phyloP scores from a whole-genome alignment of 2,329 filamentous ascomycete species.

The Grosmannia penicillata region DNA sequence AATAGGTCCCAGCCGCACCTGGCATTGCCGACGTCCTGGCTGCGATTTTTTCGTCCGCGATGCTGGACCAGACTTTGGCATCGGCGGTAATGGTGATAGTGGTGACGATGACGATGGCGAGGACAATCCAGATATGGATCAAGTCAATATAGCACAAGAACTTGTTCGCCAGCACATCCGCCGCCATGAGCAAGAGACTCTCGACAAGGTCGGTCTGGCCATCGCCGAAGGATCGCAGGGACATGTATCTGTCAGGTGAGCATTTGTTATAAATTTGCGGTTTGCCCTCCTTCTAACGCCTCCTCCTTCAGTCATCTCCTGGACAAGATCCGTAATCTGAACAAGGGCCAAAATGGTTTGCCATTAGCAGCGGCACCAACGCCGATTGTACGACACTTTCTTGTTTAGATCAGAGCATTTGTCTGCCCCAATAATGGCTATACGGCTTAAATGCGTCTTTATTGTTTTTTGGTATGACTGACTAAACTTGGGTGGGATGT shows the following conservation, averaged over 20 bases:
- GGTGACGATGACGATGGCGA: neutral
- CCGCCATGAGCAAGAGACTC: slow-evolving; percentile 41
- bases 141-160: slow-evolving; percentile 35
- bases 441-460: neutral
- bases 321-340: slow-evolving; percentile 38
- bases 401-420: neutral
- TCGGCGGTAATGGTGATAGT: slow-evolving; percentile 10
- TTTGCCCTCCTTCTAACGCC: slow-evolving; percentile 2
- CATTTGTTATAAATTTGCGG: slow-evolving; percentile 16
- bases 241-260: slow-evolving; percentile 42
- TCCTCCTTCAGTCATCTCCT: slow-evolving; percentile 36
- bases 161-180: slow-evolving; percentile 46
- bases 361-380: neutral
- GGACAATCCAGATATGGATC: neutral
- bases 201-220: slow-evolving; percentile 31
- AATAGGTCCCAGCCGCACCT: slow-evolving; percentile 45
- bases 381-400: slow-evolving; percentile 3
- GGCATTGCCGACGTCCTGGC: slow-evolving; percentile 49
- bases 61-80: slow-evolving; percentile 1
- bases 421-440: neutral
- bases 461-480: neutral
- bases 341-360: slow-evolving; percentile 25
- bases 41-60: slow-evolving; percentile 48
- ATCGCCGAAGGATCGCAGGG: slow-evolving; percentile 40
- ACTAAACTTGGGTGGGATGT: neutral